Percentiles rank a stretch among this genome's conserved stretches.
Conservation (phyloP, 768 basidiomycete species). For the Leucocoprinus sp. region DNA sequence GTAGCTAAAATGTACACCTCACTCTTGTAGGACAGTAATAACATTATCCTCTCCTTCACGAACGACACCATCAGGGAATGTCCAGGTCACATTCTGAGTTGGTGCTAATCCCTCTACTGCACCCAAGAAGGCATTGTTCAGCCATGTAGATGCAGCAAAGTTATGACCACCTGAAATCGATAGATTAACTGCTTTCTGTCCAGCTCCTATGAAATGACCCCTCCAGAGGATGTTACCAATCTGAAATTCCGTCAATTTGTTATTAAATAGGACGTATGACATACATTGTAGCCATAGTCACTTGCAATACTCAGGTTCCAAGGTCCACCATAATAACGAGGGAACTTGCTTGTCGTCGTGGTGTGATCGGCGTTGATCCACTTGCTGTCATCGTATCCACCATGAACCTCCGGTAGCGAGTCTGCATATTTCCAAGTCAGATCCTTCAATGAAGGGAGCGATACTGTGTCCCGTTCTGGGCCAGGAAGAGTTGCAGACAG, state of each 20-base stretch:
- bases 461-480: neutral
- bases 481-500: neutral
- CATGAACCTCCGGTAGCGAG: neutral
- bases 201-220: neutral
- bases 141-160: neutral
- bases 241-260: neutral
- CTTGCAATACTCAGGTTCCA: conserved; percentile 1
- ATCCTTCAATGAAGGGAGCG: neutral
- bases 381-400: neutral
- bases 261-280: neutral
- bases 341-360: conserved; percentile 1
- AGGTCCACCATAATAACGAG: conserved; percentile 1
- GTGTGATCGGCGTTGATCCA: neutral
- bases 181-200: neutral
- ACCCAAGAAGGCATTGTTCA: conserved; percentile 1
- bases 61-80: neutral
- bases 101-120: neutral
- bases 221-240: neutral
- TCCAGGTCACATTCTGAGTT: neutral
- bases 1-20: neutral
- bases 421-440: neutral
- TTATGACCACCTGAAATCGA: neutral
- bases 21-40: neutral
- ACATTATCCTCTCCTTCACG: neutral
- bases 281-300: conserved; percentile 2